phyloP scores from a whole-genome alignment of 495 filamentous ascomycete species.

The Hypoxylon subgilvum region DNA sequence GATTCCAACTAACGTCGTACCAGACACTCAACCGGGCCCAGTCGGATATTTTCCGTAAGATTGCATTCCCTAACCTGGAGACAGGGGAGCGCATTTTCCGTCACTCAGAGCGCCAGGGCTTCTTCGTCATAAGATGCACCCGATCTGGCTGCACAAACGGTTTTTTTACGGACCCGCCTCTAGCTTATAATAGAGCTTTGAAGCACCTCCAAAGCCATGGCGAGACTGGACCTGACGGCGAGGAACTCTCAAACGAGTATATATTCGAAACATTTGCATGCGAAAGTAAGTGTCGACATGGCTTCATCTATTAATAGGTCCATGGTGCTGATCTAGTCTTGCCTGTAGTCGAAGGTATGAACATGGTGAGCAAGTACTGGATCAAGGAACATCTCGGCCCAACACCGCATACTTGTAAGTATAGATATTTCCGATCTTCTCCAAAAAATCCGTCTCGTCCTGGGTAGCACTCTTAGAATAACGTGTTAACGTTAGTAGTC shows the following conservation, averaged over 20 bases:
- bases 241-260: constrained; percentile 37
- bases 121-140: constrained; percentile 40
- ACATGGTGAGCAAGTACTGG: constrained; percentile 42
- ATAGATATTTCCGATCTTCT: not conserved
- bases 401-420: constrained; percentile 40
- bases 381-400: constrained; percentile 38
- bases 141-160: constrained; percentile 23
- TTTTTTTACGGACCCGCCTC: constrained; percentile 38
- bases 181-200: constrained; percentile 37
- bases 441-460: not conserved
- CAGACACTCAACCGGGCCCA: constrained; percentile 13
- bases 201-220: constrained; percentile 39
- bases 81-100: constrained; percentile 39
- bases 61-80: constrained; percentile 33
- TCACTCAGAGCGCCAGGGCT: constrained; percentile 35
- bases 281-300: constrained; percentile 17
- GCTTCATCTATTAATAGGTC: not conserved
- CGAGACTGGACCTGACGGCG: constrained; percentile 13
- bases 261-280: constrained; percentile 41
- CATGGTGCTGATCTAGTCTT: constrained; percentile 7
- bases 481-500: constrained; percentile 12
- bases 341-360: constrained; percentile 32
- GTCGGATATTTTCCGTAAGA: constrained; percentile 31
- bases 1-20: not conserved
- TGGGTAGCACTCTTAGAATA: not conserved